Percentiles rank a stretch among this genome's conserved stretches.
These are phyloP conservation scores for Epichloe amarillans DNA, from an alignment of 2,329 filamentous ascomycete genomes.

Conservation along the genomic window DNA sequence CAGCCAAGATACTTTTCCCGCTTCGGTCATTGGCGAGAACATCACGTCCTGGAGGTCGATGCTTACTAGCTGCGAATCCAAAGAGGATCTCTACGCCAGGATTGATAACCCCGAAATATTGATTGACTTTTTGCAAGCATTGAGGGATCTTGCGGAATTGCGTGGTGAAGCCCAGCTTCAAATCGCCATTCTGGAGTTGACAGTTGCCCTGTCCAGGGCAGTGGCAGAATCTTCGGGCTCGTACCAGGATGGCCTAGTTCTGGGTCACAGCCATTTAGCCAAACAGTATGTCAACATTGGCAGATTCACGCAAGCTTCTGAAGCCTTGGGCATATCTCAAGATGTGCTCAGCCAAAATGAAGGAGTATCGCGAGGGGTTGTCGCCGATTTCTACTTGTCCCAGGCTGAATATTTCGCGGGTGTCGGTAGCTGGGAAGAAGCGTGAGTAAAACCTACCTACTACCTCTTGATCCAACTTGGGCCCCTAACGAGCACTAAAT, in stretches of 20 bases:
- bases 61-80: conserved; percentile 23
- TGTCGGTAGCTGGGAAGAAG: conserved; percentile 52
- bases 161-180: conserved; percentile 35
- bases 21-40: conserved; percentile 21
- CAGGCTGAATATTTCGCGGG: conserved; percentile 63
- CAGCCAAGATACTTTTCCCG: conserved; percentile 18
- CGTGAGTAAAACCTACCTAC: conserved; percentile 18
- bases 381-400: conserved; percentile 49
- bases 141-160: conserved; percentile 38
- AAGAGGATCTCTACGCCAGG: conserved; percentile 26
- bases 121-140: conserved; percentile 34
- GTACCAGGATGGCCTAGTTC: conserved; percentile 27
- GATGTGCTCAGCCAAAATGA: conserved; percentile 27
- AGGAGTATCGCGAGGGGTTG: conserved; percentile 23
- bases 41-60: conserved; percentile 32
- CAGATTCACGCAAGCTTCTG: conserved; percentile 34
- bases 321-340: conserved; percentile 44
- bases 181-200: conserved; percentile 33
- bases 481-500: conserved; percentile 1
- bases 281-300: conserved; percentile 42
- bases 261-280: conserved; percentile 34
- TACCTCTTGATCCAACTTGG: neutral
- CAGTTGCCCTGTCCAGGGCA: conserved; percentile 26
- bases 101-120: conserved; percentile 38
- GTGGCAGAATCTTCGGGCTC: conserved; percentile 16